Percentiles rank a stretch among this genome's conserved stretches.
These are phyloP conservation scores for Kwoniella mangroviensis DNA, from an alignment of 768 basidiomycete genomes.

Conservation along the genomic window DNA sequence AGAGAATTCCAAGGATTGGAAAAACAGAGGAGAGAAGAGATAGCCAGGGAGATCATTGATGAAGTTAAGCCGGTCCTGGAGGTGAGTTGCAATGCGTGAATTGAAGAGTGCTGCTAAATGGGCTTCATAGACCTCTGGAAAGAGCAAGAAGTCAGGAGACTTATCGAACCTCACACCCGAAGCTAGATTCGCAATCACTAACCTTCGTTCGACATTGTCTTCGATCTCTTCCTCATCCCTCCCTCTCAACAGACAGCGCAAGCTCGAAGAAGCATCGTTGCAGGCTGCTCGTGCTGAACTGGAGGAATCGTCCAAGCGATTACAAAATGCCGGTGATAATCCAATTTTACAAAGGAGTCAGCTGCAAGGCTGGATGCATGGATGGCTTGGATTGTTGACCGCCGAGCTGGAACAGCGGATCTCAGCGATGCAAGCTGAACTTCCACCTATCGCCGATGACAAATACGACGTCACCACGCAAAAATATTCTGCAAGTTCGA, in stretches of 20 bases:
- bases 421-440: conserved; percentile 28
- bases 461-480: conserved; percentile 29
- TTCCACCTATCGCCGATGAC: conserved; percentile 13
- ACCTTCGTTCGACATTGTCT: conserved; percentile 59
- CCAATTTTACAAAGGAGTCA: conserved; percentile 33
- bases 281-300: conserved; percentile 51
- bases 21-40: conserved; percentile 33
- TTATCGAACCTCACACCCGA: neutral
- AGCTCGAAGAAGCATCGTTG: conserved; percentile 49
- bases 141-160: conserved; percentile 20
- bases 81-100: conserved; percentile 17
- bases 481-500: conserved; percentile 15
- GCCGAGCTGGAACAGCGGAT: conserved; percentile 36
- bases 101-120: neutral
- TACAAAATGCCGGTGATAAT: conserved; percentile 26
- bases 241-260: conserved; percentile 45
- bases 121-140: conserved; percentile 7
- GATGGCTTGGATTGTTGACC: conserved; percentile 38
- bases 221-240: conserved; percentile 54
- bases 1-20: conserved; percentile 35
- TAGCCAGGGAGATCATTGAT: conserved; percentile 31
- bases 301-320: conserved; percentile 40
- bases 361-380: conserved; percentile 56
- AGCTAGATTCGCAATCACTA: conserved; percentile 50
- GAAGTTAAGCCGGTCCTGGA: conserved; percentile 50